Evolutionary conservation across 768 basidiomycete species (phyloP).

Genomic region (Lactarius quietus): DNA sequence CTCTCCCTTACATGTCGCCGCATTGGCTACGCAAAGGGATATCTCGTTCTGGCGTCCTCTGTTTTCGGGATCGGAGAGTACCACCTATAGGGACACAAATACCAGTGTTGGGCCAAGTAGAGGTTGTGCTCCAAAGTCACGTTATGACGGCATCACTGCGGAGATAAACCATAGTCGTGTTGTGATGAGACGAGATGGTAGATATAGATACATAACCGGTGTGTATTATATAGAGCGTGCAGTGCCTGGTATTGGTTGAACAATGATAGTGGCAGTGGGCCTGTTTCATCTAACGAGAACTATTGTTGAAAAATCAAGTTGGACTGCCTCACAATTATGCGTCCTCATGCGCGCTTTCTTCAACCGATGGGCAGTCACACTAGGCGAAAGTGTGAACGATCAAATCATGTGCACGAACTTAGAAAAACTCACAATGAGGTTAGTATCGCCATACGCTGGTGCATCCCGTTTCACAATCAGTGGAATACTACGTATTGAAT

Average conservation of each 20-base stretch:
- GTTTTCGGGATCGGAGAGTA: background rate
- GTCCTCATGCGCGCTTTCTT: slow-evolving; percentile 55
- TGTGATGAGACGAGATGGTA: slow-evolving; percentile 17
- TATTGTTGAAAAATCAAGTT: slow-evolving; percentile 24
- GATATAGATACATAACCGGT: slow-evolving; percentile 27
- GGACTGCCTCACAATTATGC: slow-evolving; percentile 26
- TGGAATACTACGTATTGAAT: background rate
- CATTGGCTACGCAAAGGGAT: background rate
- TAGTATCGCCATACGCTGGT: slow-evolving; percentile 87
- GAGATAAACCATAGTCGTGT: background rate
- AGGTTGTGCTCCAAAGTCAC: background rate
- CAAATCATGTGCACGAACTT: background rate
- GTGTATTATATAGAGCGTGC: background rate
- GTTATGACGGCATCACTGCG: background rate
- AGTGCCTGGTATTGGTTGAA: slow-evolving; percentile 57
- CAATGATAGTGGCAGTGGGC: slow-evolving; percentile 36
- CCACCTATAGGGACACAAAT: background rate
- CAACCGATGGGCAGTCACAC: slow-evolving; percentile 87
- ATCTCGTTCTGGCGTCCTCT: background rate
- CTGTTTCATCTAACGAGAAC: slow-evolving; percentile 55
- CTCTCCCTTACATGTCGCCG: background rate
- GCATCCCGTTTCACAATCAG: slow-evolving; percentile 17
- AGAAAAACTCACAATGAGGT: slow-evolving; percentile 68
- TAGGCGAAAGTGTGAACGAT: slow-evolving; percentile 32
- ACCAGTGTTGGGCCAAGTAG: background rate